Percentiles rank a stretch among this genome's conserved stretches.
These are phyloP conservation scores for Xylaria sp. DNA, from an alignment of 2,329 filamentous ascomycete genomes.

Conservation along the genomic window DNA sequence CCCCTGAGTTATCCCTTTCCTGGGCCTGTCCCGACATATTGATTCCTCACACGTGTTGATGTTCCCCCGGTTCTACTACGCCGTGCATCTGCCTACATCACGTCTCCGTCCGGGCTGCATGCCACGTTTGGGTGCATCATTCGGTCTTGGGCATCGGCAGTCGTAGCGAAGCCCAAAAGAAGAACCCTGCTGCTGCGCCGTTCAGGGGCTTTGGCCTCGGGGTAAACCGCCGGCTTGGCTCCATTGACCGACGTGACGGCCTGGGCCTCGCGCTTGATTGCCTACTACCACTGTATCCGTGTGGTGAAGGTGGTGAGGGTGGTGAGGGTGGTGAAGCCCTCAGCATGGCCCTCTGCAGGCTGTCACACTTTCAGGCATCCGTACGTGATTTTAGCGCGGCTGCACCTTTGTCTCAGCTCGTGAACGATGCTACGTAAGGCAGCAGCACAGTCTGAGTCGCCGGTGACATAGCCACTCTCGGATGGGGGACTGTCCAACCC, in stretches of 20 bases:
- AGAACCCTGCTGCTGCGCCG: conserved; percentile 11
- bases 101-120: background rate
- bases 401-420: conserved; percentile 15
- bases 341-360: background rate
- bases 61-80: conserved; percentile 14
- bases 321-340: conserved; percentile 7
- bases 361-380: conserved; percentile 16
- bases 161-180: background rate
- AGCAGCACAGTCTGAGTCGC: conserved; percentile 1
- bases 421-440: conserved; percentile 10
- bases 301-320: too few relatives aligned
- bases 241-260: background rate
- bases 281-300: too few relatives aligned
- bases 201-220: conserved; percentile 12
- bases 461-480: background rate
- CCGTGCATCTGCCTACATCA: conserved; percentile 12
- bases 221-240: background rate
- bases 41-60: conserved; percentile 26
- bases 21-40: conserved; percentile 7
- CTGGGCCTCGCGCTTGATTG: background rate
- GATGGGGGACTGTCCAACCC: conserved; percentile 6
- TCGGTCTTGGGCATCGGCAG: conserved; percentile 14
- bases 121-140: conserved; percentile 24
- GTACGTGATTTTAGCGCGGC: conserved; percentile 17
- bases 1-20: background rate